Evolutionary conservation across 129 eudicot genomes (phyloP).

Genomic region (Flaveria bidentis): DNA sequence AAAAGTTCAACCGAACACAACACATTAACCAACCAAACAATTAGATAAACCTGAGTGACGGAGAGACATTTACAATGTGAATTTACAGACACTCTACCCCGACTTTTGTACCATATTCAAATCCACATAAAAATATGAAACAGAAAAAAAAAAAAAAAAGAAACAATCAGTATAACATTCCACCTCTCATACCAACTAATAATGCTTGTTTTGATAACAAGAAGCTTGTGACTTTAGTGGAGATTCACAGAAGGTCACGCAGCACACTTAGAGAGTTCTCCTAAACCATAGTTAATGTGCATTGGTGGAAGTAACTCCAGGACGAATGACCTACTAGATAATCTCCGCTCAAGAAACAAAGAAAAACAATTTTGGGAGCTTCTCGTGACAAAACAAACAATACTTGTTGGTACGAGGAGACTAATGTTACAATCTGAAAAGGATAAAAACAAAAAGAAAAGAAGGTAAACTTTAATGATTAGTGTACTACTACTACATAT

Average conservation of each 20-base stretch:
- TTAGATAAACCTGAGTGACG: not conserved
- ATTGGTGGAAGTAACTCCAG: no score
- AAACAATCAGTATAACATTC: not conserved
- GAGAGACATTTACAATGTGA: constrained; percentile 20
- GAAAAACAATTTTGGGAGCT: not conserved
- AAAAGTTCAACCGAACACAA: not conserved
- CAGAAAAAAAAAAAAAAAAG: not conserved
- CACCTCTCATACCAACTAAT: not conserved
- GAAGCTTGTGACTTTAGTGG: not conserved
- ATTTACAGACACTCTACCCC: constrained; percentile 14
- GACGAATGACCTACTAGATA: no score
- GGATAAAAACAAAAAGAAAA: not conserved
- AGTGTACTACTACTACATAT: constrained; percentile 46
- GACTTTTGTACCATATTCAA: not conserved
- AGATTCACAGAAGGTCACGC: no score
- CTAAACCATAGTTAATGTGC: no score
- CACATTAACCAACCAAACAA: constrained; percentile 4
- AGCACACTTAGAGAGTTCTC: no score
- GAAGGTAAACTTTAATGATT: not conserved
- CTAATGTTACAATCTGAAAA: not conserved
- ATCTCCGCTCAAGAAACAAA: no score
- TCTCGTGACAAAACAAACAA: not conserved
- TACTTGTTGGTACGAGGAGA: not conserved
- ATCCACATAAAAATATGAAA: constrained; percentile 14
- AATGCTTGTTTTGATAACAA: not conserved